Evolutionary conservation across 164 flowering plant genomes (phyloP).

Genomic region (Paratinospora sagittata): DNA sequence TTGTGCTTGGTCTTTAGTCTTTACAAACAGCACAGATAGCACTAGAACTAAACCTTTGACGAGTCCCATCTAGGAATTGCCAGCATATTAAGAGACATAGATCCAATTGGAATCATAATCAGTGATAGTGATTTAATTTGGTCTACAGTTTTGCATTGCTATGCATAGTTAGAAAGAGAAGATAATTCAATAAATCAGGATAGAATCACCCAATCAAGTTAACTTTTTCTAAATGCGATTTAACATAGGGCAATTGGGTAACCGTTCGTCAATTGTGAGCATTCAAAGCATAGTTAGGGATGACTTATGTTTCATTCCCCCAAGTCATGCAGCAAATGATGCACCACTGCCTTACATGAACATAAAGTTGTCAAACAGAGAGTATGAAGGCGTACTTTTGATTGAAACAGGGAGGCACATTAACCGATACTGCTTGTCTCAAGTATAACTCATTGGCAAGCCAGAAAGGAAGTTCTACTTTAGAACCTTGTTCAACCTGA

Average conservation of each 20-base stretch:
- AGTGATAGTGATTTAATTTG: too few species aligned
- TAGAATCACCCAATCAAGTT: too few species aligned
- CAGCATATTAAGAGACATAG: not conserved
- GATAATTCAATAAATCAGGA: too few species aligned
- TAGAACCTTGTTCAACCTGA: slow-evolving; percentile 83
- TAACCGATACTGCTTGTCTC: slow-evolving; percentile 55
- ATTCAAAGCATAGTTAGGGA: not conserved
- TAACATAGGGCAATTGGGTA: not conserved
- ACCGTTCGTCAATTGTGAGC: not conserved
- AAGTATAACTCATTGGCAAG: slow-evolving; percentile 68
- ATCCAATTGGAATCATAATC: not conserved
- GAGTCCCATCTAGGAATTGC: not conserved
- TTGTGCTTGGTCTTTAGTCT: not conserved
- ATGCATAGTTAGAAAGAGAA: not conserved
- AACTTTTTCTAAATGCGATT: not conserved
- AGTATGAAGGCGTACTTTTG: slow-evolving; percentile 12
- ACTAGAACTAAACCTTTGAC: not conserved
- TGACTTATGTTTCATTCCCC: not conserved
- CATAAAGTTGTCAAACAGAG: not conserved
- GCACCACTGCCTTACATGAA: too few species aligned
- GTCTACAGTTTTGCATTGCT: not conserved
- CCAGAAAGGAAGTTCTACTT: slow-evolving; percentile 89
- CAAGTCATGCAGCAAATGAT: too few species aligned
- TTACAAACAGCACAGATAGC: not conserved
- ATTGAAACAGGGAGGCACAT: slow-evolving; percentile 61